Evolutionary conservation across 83 land plant genomes (phyloP).

Genomic region (Picea abies): DNA sequence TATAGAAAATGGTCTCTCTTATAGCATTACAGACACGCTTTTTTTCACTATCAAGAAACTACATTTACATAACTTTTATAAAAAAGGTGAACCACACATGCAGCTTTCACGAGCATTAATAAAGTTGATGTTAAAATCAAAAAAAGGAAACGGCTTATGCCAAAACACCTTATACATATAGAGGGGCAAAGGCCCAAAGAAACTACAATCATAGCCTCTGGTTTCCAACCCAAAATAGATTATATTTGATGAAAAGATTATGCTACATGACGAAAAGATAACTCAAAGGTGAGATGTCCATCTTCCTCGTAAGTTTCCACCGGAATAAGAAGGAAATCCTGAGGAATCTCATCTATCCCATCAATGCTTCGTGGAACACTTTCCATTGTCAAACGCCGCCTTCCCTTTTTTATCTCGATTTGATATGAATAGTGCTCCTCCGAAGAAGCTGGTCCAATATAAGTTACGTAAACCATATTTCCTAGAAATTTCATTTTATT

Average conservation of each 20-base stretch:
- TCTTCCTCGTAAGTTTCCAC: slow-evolving; percentile 12
- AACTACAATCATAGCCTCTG: too few relatives aligned
- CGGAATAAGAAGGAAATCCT: slow-evolving; percentile 38
- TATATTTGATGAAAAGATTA: background rate
- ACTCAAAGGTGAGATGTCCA: slow-evolving; percentile 24
- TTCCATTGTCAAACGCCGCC: slow-evolving; percentile 26
- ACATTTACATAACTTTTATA: too few relatives aligned
- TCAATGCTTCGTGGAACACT: slow-evolving; percentile 29
- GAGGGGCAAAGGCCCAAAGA: too few relatives aligned
- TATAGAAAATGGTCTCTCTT: too few relatives aligned
- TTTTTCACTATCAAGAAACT: too few relatives aligned
- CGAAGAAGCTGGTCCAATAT: slow-evolving; percentile 18
- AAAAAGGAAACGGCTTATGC: too few relatives aligned
- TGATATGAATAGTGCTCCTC: slow-evolving; percentile 31
- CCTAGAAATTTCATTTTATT: slow-evolving; percentile 32
- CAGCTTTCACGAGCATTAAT: too few relatives aligned
- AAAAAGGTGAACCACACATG: too few relatives aligned
- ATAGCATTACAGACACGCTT: too few relatives aligned
- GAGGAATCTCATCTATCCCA: background rate
- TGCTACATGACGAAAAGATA: slow-evolving; percentile 16
- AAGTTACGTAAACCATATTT: slow-evolving; percentile 22
- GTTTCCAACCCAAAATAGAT: too few relatives aligned
- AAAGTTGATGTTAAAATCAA: too few relatives aligned
- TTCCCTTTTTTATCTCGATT: slow-evolving; percentile 27
- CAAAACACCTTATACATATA: too few relatives aligned